Evolutionary conservation across 164 flowering plant genomes (phyloP).

Genomic region (Amborella trichopoda): DNA sequence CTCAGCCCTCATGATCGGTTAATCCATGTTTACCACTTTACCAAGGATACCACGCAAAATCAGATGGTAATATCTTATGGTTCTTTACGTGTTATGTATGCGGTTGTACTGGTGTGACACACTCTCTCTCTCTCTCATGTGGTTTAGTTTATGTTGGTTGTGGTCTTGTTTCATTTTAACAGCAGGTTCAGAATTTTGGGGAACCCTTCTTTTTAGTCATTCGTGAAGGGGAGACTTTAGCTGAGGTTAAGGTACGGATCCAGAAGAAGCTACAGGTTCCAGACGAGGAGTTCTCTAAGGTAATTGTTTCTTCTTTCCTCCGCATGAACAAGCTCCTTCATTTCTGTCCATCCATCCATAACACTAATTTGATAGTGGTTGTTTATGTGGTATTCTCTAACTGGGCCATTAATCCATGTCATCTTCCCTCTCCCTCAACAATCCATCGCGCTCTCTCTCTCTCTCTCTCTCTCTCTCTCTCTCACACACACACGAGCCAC

Average conservation of each 20-base stretch:
- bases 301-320: slow-evolving; percentile 7
- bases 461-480: neutral
- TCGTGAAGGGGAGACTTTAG: slow-evolving; percentile 85
- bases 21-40: slow-evolving; percentile 95
- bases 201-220: slow-evolving; percentile 95
- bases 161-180: slow-evolving; percentile 11
- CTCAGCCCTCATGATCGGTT: slow-evolving; percentile 84
- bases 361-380: too few relatives aligned
- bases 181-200: slow-evolving; percentile 97
- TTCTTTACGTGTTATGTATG: neutral
- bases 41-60: slow-evolving; percentile 71
- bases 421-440: neutral
- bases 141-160: neutral
- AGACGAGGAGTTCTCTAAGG: slow-evolving; percentile 93
- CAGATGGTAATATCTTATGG: slow-evolving; percentile 41
- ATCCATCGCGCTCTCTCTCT: neutral
- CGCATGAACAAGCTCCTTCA: neutral
- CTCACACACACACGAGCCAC: neutral
- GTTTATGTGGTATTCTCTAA: neutral
- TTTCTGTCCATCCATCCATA: neutral
- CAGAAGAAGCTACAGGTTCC: slow-evolving; percentile 90
- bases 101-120: neutral
- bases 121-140: neutral
- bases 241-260: slow-evolving; percentile 73
- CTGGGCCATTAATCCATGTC: neutral